Base-by-base conservation (phyloP, 768 basidiomycete genomes). In the Cantharellus anzutake region DNA sequence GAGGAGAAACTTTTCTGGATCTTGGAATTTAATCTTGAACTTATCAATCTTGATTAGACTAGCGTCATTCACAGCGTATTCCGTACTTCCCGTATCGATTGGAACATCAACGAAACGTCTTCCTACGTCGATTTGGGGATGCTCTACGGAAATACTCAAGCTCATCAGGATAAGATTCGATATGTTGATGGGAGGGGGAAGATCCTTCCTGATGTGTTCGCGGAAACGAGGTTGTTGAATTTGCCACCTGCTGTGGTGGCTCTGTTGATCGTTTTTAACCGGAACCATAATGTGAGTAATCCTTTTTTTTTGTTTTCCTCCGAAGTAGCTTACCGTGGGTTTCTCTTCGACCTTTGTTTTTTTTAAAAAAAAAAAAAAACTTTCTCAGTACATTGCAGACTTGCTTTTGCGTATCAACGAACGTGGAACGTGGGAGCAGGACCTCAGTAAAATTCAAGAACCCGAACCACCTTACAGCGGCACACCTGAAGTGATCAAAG, bases 201-300 rank as follows among this genome's bases (percentile, higher is more conserved):
- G 61, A 71, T 90, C n/a, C 76, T 72, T 70, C 73, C 80, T 20
- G 87, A 90, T 65, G 74, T 76, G 0, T 86, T 88, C 64, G 80
- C 84, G 35, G 86, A 88, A 66, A 65, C 65, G 44, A 73, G 86
- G 56, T 65, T 88, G 7, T 67, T 81, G 57, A 71, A 79, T 61
- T 84, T 88, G 83, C 84, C 85, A 0, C 86, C 86, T 35, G 72
- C 83, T 2, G 75, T 73, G 14, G 77, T 80, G 62, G 84, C 83
- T 0, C 73, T 89, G 50, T 71, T 85, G 3, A 74, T 88, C 51
- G 69, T 89, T 14, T 71, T 89, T 56, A 77, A 71, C 62, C 77
- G 86, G 51, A 86, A 87, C 63, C 85, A 87, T 61, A 88, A 84
- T 61, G 83, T 82, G 56, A 16, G 78, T 72, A 11, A 37, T 61